Conservation (phyloP, 2,329 filamentous ascomycete genomes). For the Arthrobotrys musiformis region DNA sequence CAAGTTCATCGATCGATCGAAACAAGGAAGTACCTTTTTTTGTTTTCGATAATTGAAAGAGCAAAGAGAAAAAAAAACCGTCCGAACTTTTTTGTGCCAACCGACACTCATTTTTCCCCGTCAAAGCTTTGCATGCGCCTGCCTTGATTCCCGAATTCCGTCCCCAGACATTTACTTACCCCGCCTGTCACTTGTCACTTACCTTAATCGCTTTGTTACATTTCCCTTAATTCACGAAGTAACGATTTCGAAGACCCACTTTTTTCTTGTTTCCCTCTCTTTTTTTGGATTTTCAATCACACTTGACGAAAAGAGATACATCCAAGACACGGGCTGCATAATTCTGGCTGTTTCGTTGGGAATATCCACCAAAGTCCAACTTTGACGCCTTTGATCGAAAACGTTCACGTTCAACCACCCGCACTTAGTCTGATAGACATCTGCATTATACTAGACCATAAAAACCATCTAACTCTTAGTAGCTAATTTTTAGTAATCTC, state of each 20-base stretch:
- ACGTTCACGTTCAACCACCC: slow-evolving; percentile 49
- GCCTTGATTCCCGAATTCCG: slow-evolving; percentile 39
- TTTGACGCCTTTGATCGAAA: slow-evolving; percentile 55
- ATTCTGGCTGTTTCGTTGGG: slow-evolving; percentile 44
- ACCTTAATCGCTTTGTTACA: slow-evolving; percentile 18
- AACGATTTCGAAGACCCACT: slow-evolving; percentile 37
- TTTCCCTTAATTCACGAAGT: slow-evolving; percentile 53
- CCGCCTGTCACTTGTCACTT: slow-evolving; percentile 38
- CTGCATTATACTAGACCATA: slow-evolving; percentile 51
- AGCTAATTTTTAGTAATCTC: slow-evolving; percentile 45
- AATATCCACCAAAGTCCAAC: slow-evolving; percentile 45
- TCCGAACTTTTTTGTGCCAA: slow-evolving; percentile 55
- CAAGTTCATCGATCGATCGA: too few species aligned
- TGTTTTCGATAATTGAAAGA: neutral
- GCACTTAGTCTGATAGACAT: slow-evolving; percentile 55
- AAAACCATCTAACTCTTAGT: slow-evolving; percentile 42
- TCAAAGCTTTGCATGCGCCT: slow-evolving; percentile 49
- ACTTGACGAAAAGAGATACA: slow-evolving; percentile 47
- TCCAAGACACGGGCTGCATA: slow-evolving; percentile 33
- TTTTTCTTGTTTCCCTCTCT: neutral
- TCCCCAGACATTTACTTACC: slow-evolving; percentile 30
- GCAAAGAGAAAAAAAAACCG: too few species aligned
- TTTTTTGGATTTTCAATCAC: neutral
- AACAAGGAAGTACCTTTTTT: slow-evolving; percentile 32
- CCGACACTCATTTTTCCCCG: slow-evolving; percentile 55